Evolutionary conservation across 768 basidiomycete genomes (phyloP), one percentile per base, ranked within the genome.

Genomic region (Tylopilus plumbeoviolaceoides): DNA sequence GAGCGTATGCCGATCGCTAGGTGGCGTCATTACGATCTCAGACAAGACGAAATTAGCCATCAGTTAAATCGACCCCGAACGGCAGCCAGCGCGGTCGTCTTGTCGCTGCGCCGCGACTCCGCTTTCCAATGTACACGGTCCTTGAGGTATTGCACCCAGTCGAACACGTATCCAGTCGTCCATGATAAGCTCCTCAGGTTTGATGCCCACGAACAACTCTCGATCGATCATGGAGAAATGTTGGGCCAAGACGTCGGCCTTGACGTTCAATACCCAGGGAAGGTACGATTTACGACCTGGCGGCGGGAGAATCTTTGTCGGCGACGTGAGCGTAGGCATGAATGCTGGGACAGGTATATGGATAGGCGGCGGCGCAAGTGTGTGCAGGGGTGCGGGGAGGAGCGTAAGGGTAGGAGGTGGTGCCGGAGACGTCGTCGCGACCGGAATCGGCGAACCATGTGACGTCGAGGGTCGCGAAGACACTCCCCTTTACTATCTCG

Each of bases 141-240:
- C 58, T 87, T 87, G 54, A 94, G 71, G 63, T 86, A 94, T 59
- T 82, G 81, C 14, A 78, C 76, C 94, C 93, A 95, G 66, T 95
- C 92, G 17, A 89, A 75, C 20, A 89, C 79, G 59, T 89, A 78
- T 75, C 85, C 85, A 87, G 36, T 87, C 83, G 45, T 82, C 79
- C 55, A 83, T 76, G 36, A 91, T 83, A n/a, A 93, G 76, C 62
- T 95, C 93, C 62, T 94, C 90, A 63, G 93, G 93, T 59, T 85
- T 87, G 67, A 95, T 78, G 12, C 81, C 79, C 68, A 89, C 82
- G 66, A 93, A 91, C 50, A 95, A 71, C 59, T 95, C 92, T 23
- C 89, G 79, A 57, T 95, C 92, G 57, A 95, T 91, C 78, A 91
- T 85, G 7, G 87, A 78, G 62, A 95, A 89, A 60, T 93, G 89